Base-by-base conservation (phyloP, 2,329 filamentous ascomycete genomes). In the Aspergillus clavatus region DNA sequence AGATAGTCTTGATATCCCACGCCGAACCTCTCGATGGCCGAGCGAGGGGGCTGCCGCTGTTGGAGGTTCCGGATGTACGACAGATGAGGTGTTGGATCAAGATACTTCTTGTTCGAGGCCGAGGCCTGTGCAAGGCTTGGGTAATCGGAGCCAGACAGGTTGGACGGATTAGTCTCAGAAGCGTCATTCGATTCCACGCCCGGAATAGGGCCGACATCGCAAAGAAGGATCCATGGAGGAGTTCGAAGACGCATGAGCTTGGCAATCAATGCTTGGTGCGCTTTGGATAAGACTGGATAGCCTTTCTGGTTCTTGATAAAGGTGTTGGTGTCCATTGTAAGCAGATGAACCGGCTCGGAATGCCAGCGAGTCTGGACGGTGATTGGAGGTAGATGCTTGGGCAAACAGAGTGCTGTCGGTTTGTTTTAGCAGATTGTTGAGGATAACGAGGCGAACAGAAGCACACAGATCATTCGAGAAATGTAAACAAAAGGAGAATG, bases 1-100 rank as follows among this genome's bases (percentile, higher is more conserved):
- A 98, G 76, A 76, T 93, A 98, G 66, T 98, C 93, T 61, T 98
- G 94, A 56, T 87, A 88, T 2, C 84, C 84, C 16, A 80, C 72
- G 11, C 82, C 82, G 55, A 87, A 87, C 24, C 76, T 74, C 61
- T 87, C 83, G 42, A 87, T 76, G 3, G 74, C 69, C 16, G 77
- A 77, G 33, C 77, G 74, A 2, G 83, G 75, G 7, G 84, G 83
- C 61, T 97, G 91, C 47, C 87, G 86, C 38, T 82, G 78, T 65
- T 97, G 89, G 1, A 98, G 72, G 68, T 93, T 85, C 52, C 85
- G 80, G 47, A 98, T 74, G 61, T 98, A 98, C 3, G 82, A 82
- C 22, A 95, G 73, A 62, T 95, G 81, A 2, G 81, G 78, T 3
- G 78, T 78, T 1, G 76, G 73, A 48, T 84, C 76, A 56, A 77